Evolutionary conservation across 1,284 basidiomycete species (phyloP).

Genomic region (Marasmius tenuissimus): DNA sequence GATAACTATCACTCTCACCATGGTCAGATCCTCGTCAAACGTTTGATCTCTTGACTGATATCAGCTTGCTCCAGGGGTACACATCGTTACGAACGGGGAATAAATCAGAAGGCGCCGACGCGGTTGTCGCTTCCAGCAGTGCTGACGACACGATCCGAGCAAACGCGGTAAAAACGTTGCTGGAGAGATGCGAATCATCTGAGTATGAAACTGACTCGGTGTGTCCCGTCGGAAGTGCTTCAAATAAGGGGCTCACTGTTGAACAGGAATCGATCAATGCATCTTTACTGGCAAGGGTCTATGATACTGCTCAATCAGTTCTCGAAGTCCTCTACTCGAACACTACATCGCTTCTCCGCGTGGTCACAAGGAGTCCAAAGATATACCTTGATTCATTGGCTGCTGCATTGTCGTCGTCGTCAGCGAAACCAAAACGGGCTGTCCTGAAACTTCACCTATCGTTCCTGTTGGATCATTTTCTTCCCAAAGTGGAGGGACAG

Average conservation of each 20-base stretch:
- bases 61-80: not conserved
- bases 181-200: slow-evolving; percentile 24
- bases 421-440: slow-evolving; percentile 47
- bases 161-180: slow-evolving; percentile 51
- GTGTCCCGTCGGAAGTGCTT: not conserved
- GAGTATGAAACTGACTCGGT: not conserved
- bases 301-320: slow-evolving; percentile 63
- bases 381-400: slow-evolving; percentile 54
- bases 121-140: slow-evolving; percentile 55
- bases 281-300: slow-evolving; percentile 60
- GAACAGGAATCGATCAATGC: slow-evolving; percentile 48
- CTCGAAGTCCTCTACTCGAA: slow-evolving; percentile 64
- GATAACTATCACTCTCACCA: slow-evolving; percentile 52
- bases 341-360: slow-evolving; percentile 39
- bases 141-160: slow-evolving; percentile 51
- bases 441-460: slow-evolving; percentile 59
- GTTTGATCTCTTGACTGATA: slow-evolving; percentile 6
- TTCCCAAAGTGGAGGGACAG: slow-evolving; percentile 29
- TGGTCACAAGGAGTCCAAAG: slow-evolving; percentile 37
- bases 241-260: not conserved
- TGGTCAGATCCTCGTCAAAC: slow-evolving; percentile 35
- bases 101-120: slow-evolving; percentile 33
- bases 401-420: slow-evolving; percentile 37
- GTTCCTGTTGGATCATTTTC: slow-evolving; percentile 59
- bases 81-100: not conserved